Evolutionary conservation across 139 green algal species (phyloP), one percentile per base, ranked within the genome.

Genomic region (Edaphochlamys debaryana): DNA sequence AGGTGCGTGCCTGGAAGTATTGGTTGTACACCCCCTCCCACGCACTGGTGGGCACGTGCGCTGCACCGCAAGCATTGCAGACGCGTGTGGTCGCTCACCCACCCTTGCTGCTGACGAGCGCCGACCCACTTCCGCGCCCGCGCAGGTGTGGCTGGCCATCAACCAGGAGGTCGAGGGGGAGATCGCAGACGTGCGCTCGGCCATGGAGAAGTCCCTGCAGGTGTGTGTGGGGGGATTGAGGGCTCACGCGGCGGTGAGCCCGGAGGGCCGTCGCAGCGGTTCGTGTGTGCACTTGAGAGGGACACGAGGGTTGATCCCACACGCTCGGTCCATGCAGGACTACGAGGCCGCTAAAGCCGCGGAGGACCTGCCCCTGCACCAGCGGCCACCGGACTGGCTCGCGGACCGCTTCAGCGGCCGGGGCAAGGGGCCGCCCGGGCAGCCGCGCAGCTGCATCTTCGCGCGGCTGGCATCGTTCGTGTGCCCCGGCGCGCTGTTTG

Each of bases 131-230:
- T n/a, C n/a, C n/a, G n/a, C n/a, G n/a, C n/a, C n/a, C n/a, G n/a
- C n/a, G n/a, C 64, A 82, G 36, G 29, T 82, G 40, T 67, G 42
- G 42, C 62, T 74, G 20, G 76, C 76, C 19, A 20, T 36, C 19
- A 50, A 64, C 62, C 30, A 32, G 63, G 76, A 82, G 76, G 42
- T 82, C 22, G 37, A 82, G 76, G 76, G 20, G 1, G 76, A 82
- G 63, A 66, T 82, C n/a, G 42, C 60, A 36, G 62, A 73, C 25
- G 32, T 82, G 20, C 63, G 76, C 2, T 13, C 8, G 0, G 76
- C 76, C 42, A 82, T 82, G 76, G 4, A 50, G 42, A 25, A 73
- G 19, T 74, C 62, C 11, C 60, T 82, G 41, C 41, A 58, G 50
- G 50, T 58, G 9, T 9, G 48, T 54, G 48, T 19, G 50, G 50